phyloP scores from a whole-genome alignment of 345 rosid species.

The Citrus medica region DNA sequence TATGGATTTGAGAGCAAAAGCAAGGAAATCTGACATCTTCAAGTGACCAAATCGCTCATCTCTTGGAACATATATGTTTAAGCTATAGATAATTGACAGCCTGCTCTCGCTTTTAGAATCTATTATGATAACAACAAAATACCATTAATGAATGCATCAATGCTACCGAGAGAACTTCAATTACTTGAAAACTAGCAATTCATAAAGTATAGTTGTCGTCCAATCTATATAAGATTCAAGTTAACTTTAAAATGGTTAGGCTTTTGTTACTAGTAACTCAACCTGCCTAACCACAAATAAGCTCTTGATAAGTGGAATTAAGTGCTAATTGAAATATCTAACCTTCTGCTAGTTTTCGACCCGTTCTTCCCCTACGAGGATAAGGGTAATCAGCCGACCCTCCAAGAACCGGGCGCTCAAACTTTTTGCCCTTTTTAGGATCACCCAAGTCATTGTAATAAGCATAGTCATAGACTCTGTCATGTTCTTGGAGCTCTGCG shows the following conservation, averaged over 20 bases:
- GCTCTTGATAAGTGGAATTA: neutral
- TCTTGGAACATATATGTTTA: slow-evolving; percentile 70
- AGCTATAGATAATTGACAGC: slow-evolving; percentile 30
- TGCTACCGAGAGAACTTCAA: neutral
- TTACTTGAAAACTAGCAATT: neutral
- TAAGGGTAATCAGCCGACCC: slow-evolving; percentile 69
- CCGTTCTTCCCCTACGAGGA: slow-evolving; percentile 89
- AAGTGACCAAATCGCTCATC: slow-evolving; percentile 75
- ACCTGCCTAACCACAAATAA: neutral
- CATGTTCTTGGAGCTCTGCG: slow-evolving; percentile 73
- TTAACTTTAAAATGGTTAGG: neutral
- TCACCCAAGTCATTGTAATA: slow-evolving; percentile 72
- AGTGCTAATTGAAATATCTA: neutral
- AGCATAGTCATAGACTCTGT: slow-evolving; percentile 85
- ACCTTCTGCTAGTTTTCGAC: slow-evolving; percentile 54
- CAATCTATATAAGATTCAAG: neutral
- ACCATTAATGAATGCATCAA: neutral
- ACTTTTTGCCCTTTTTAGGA: slow-evolving; percentile 36
- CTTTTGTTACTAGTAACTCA: neutral
- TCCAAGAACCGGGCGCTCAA: slow-evolving; percentile 77
- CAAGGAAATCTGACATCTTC: slow-evolving; percentile 68
- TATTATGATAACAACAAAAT: slow-evolving; percentile 17
- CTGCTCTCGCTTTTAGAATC: slow-evolving; percentile 64
- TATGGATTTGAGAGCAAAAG: slow-evolving; percentile 47
- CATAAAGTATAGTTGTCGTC: neutral